Conservation (phyloP, 192 early-diverging fungal genomes). For the Mortierella antarctica region DNA sequence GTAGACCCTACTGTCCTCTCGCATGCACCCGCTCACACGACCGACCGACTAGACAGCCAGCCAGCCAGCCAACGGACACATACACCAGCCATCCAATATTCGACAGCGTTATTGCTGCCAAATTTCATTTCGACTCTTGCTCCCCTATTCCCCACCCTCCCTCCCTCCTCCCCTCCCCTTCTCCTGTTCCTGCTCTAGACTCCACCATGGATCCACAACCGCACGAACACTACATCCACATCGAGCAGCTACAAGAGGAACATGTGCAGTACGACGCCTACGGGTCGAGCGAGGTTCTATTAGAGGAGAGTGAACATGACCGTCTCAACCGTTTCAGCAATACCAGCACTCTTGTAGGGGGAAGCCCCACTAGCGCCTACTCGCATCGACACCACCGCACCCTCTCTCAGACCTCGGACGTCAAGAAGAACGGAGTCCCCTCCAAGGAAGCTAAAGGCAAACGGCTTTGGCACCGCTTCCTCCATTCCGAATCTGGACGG, state of each 20-base stretch:
- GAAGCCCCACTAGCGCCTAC: neutral
- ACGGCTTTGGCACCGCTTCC: conserved; percentile 29
- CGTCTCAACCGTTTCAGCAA: conserved; percentile 27
- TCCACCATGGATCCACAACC: neutral
- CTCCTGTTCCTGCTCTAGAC: neutral
- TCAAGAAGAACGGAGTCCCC: neutral
- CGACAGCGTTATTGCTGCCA: too few relatives aligned
- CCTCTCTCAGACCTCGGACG: neutral
- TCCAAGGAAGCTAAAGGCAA: neutral
- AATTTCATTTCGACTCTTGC: neutral
- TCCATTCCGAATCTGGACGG: conserved; percentile 34
- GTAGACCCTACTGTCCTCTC: too few relatives aligned
- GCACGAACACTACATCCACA: conserved; percentile 19
- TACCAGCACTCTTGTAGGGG: conserved; percentile 31
- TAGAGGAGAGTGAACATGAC: conserved; percentile 3
- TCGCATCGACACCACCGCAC: neutral
- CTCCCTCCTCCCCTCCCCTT: neutral
- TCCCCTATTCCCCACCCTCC: neutral
- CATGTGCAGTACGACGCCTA: conserved; percentile 7
- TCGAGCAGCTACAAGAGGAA: conserved; percentile 22
- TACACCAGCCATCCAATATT: too few relatives aligned
- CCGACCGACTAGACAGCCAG: too few relatives aligned
- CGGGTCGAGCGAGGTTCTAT: conserved; percentile 16
- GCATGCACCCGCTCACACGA: too few relatives aligned
- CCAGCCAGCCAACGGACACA: too few relatives aligned